Evolutionary conservation across 2,329 filamentous ascomycete species (phyloP).

Genomic region (Phaeosphaeriaceae sp.): DNA sequence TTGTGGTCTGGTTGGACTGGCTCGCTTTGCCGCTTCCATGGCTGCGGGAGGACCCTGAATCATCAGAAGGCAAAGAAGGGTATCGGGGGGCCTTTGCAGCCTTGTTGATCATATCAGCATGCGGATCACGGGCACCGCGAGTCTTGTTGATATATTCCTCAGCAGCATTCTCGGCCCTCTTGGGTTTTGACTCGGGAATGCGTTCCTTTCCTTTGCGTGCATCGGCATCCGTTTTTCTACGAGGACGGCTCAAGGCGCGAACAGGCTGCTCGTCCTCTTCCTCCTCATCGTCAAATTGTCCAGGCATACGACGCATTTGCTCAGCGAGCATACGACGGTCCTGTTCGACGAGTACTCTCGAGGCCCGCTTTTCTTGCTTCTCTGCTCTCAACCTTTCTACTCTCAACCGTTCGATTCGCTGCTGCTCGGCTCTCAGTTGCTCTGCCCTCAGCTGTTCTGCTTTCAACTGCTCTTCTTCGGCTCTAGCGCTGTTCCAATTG

Average conservation of each 20-base stretch:
- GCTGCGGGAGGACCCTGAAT: conserved; percentile 36
- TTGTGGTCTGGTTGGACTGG: conserved; percentile 33
- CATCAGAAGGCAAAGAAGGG: conserved; percentile 31
- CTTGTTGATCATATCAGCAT: conserved; percentile 38
- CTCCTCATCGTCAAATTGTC: conserved; percentile 24
- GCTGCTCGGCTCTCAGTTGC: conserved; percentile 1
- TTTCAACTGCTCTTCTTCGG: conserved; percentile 10
- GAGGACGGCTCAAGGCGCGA: conserved; percentile 16
- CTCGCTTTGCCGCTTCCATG: conserved; percentile 36
- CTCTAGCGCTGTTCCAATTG: conserved; percentile 10
- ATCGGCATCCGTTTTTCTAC: conserved; percentile 32
- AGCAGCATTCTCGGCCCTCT: conserved; percentile 20
- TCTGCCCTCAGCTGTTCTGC: neutral
- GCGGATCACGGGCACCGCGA: conserved; percentile 34
- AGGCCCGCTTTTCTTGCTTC: conserved; percentile 21
- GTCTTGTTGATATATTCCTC: conserved; percentile 40
- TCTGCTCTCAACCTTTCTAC: too few relatives aligned
- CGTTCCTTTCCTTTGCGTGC: conserved; percentile 26
- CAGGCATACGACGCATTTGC: conserved; percentile 10
- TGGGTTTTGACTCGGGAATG: conserved; percentile 22
- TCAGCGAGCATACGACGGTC: too few relatives aligned
- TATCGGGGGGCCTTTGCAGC: conserved; percentile 34
- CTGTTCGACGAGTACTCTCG: conserved; percentile 11
- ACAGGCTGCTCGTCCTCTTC: conserved; percentile 10
- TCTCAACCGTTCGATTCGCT: conserved; percentile 5